Percentiles rank a stretch among this genome's conserved stretches.
These are phyloP conservation scores for Cladosporium halotolerans DNA, from an alignment of 2,329 filamentous ascomycete species.

Conservation along the genomic window DNA sequence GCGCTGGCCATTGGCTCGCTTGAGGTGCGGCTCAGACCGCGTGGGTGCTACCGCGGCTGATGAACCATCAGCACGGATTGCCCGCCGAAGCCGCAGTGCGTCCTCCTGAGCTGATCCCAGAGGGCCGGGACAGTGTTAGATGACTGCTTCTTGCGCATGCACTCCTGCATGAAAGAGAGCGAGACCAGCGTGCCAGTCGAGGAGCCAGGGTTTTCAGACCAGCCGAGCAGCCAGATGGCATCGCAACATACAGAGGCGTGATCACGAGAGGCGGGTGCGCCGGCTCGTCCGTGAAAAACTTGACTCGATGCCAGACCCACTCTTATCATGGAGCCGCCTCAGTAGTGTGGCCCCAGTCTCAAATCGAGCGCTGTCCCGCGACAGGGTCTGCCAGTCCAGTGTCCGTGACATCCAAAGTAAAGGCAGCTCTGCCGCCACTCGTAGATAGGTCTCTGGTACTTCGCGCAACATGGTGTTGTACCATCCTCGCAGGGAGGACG, in stretches of 20 bases:
- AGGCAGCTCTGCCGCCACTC: conserved; percentile 5
- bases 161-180: too few species aligned
- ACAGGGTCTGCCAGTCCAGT: conserved; percentile 4
- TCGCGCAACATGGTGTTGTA: too few species aligned
- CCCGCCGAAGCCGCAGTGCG: not conserved
- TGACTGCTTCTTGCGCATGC: not conserved
- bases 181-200: not conserved
- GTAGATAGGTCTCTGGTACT: conserved; percentile 1
- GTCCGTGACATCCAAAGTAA: not conserved
- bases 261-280: not conserved
- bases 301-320: conserved; percentile 9
- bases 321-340: conserved; percentile 4
- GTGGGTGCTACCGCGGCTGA: not conserved
- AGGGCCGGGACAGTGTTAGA: not conserved
- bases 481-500: too few species aligned
- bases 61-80: conserved; percentile 1
- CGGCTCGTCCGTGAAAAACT: conserved; percentile 2
- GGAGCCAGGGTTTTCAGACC: not conserved
- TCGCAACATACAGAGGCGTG: not conserved
- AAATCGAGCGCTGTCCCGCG: not conserved
- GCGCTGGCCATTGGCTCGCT: not conserved
- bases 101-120: not conserved
- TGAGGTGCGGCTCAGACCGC: conserved; percentile 1
- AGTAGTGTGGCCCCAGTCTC: conserved; percentile 6
- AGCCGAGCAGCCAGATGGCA: too few species aligned